Evolutionary conservation across 2,329 filamentous ascomycete species (phyloP).

Genomic region (Apiospora sp.): DNA sequence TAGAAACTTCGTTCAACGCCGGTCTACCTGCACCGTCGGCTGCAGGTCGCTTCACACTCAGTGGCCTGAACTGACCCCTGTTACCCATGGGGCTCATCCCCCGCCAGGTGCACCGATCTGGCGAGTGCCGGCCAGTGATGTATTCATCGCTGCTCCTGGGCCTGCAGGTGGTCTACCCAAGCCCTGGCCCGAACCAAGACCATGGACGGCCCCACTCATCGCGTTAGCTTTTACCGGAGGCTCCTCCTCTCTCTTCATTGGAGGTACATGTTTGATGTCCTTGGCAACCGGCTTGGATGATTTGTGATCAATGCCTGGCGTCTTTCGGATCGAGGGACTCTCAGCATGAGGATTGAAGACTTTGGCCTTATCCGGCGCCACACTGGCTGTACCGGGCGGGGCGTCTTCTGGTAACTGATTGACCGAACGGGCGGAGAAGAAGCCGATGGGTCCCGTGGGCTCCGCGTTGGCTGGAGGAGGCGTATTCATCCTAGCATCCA

Average conservation of each 20-base stretch:
- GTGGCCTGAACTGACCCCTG: slow-evolving; percentile 64
- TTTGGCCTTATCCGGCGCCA: slow-evolving; percentile 55
- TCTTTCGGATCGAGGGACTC: slow-evolving; percentile 87
- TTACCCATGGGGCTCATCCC: slow-evolving; percentile 65
- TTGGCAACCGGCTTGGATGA: slow-evolving; percentile 76
- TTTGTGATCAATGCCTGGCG: slow-evolving; percentile 83
- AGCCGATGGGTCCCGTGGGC: slow-evolving; percentile 59
- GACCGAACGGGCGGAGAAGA: slow-evolving; percentile 75
- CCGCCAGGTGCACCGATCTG: slow-evolving; percentile 66
- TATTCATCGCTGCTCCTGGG: slow-evolving; percentile 57
- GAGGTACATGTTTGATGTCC: slow-evolving; percentile 60
- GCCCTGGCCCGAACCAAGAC: not conserved
- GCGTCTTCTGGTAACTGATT: slow-evolving; percentile 61
- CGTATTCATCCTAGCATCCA: slow-evolving; percentile 37
- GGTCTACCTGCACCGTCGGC: slow-evolving; percentile 43
- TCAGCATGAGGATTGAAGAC: slow-evolving; percentile 78
- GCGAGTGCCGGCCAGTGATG: slow-evolving; percentile 60
- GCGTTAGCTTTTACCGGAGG: slow-evolving; percentile 37
- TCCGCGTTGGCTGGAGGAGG: slow-evolving; percentile 41
- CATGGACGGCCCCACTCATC: slow-evolving; percentile 26
- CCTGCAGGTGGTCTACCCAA: slow-evolving; percentile 30
- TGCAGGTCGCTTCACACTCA: slow-evolving; percentile 63
- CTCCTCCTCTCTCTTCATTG: slow-evolving; percentile 42
- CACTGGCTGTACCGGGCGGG: slow-evolving; percentile 49
- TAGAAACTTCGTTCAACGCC: slow-evolving; percentile 59